Conservation (phyloP, 768 basidiomycete genomes). For the Tephrocybe sp. region DNA sequence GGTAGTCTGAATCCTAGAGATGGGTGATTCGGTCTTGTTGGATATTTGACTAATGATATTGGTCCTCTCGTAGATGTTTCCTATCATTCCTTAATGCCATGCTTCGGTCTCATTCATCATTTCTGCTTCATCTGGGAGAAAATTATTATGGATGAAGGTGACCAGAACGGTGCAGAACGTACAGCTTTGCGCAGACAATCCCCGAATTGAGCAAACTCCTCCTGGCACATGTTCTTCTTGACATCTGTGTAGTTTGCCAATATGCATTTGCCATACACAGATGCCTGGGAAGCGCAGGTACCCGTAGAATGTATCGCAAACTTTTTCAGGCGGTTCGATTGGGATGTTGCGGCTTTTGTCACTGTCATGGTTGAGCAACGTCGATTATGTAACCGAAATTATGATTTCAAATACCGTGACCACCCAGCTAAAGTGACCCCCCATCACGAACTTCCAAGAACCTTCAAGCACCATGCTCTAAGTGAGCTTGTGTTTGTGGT, state of each 20-base stretch:
- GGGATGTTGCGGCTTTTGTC: slow-evolving; percentile 23
- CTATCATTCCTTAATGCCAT: too few relatives aligned
- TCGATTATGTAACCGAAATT: slow-evolving; percentile 10
- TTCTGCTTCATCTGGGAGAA: slow-evolving; percentile 31
- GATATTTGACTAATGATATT: too few relatives aligned
- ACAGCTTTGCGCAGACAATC: slow-evolving; percentile 81
- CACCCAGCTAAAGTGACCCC: too few relatives aligned
- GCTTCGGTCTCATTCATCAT: slow-evolving; percentile 24
- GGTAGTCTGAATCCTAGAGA: slow-evolving; percentile 36
- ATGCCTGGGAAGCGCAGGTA: slow-evolving; percentile 72
- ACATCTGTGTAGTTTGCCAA: slow-evolving; percentile 82
- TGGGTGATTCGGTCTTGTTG: slow-evolving; percentile 10
- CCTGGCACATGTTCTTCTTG: slow-evolving; percentile 77
- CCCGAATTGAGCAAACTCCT: slow-evolving; percentile 83
- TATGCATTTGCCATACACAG: slow-evolving; percentile 88
- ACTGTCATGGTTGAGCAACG: slow-evolving; percentile 20
- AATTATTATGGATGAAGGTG: background rate
- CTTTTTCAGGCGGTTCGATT: slow-evolving; percentile 52
- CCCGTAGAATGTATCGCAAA: slow-evolving; percentile 72
- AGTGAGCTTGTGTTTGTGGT: too few relatives aligned
- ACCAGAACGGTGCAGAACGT: slow-evolving; percentile 23
- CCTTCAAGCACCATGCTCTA: too few relatives aligned
- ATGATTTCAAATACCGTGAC: too few relatives aligned
- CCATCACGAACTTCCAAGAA: too few relatives aligned
- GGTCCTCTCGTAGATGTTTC: too few relatives aligned